Evolutionary conservation across 2,329 filamentous ascomycete genomes (phyloP), one percentile per base, ranked within the genome.

Genomic region (Ophiobolus disseminans): DNA sequence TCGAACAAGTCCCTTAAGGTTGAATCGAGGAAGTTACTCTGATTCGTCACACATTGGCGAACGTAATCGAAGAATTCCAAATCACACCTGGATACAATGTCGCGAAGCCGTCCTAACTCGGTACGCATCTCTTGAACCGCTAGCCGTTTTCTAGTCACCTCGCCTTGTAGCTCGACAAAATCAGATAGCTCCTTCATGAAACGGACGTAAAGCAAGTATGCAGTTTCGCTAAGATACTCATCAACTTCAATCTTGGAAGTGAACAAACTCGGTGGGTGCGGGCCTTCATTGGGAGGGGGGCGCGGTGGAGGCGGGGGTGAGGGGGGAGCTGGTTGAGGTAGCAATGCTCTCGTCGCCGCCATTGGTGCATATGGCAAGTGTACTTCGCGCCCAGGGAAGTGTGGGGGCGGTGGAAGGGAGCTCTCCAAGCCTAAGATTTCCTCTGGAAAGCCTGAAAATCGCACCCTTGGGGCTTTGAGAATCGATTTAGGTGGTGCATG

Each of bases 141-240:
- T 9, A 60, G 32, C n/a, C 57, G 46, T 8, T 10, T 40, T 16
- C 25, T 30, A 5, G 51, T 49, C 1, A 60, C 54, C 7, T 45
- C 30, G 8, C 31, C 42, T 28, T 60, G 57, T n/a, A 46, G 22
- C 11, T 42, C 26, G 5, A 61, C 53, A 28, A 61, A 61, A 3
- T 50, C 48, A 0, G 26, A 40, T 3, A 63, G 40, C 11, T 57
- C 51, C 16, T 61, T 53, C 23, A 63, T 53, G 26, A 63, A 59
- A 16, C 48, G 49, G 6, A 44, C 48, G 36, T 63, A 61, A 3
- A 59, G 16, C 10, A 22, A 44, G 10, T 45, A 40, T 10, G 60
- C 55, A 3, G 35, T 34, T 6, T 45, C 25, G 20, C 46, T 59
- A 5, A 59, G 16, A n/a, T 45, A 36, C 17, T 48, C 23, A n/a